These are phyloP conservation scores for Clavulina sp. DNA, from an alignment of 768 basidiomycete genomes.

Conservation along the genomic window DNA sequence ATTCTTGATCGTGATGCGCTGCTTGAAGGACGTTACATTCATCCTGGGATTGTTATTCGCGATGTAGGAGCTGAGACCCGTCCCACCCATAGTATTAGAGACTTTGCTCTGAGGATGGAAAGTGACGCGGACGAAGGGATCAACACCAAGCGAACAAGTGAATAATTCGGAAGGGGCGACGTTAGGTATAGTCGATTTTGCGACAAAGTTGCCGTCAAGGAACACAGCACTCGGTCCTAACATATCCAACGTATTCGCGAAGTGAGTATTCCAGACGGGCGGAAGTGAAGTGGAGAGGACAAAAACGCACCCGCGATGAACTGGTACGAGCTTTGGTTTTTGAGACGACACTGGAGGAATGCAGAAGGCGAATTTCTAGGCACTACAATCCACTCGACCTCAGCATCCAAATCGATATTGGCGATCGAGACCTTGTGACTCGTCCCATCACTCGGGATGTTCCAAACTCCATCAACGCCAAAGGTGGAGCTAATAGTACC, in stretches of 20 bases:
- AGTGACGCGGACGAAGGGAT: conserved; percentile 9
- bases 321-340: background rate
- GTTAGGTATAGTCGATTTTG: conserved; percentile 8
- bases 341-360: background rate
- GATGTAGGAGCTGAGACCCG: conserved; percentile 4
- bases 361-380: conserved; percentile 5
- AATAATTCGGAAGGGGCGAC: conserved; percentile 8
- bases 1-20: conserved; percentile 9
- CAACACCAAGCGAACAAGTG: conserved; percentile 9
- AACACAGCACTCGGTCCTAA: conserved; percentile 7
- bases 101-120: conserved; percentile 7
- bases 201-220: conserved; percentile 11
- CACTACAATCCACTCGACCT: conserved; percentile 11
- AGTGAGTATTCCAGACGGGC: background rate
- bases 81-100: background rate
- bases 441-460: conserved; percentile 9
- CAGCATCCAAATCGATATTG: conserved; percentile 7
- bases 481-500: conserved; percentile 5
- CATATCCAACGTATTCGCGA: background rate
- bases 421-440: conserved; percentile 11
- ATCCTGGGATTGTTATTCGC: conserved; percentile 1
- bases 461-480: conserved; percentile 8
- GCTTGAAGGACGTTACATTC: conserved; percentile 9
- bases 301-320: background rate
- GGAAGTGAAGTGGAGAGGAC: background rate